These are phyloP conservation scores for Populus hybrid DNA, from an alignment of 441 rosid genomes.

Conservation along the genomic window DNA sequence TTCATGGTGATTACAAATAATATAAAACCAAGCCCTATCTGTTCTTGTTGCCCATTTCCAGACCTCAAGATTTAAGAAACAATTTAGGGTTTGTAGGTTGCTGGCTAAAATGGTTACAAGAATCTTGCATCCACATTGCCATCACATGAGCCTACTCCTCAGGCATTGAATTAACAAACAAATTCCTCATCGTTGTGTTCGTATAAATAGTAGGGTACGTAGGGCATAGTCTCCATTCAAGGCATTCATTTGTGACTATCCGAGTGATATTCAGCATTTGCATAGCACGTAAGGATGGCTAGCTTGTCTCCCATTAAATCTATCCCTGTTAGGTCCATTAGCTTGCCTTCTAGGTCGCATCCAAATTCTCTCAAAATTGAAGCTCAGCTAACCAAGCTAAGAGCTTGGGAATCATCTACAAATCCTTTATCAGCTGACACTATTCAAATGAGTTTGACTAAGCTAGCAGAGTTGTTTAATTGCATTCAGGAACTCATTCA, in stretches of 20 bases:
- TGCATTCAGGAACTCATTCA: slow-evolving; percentile 41
- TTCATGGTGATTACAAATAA: slow-evolving; percentile 2
- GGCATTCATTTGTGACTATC: slow-evolving; percentile 4
- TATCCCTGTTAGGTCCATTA: slow-evolving; percentile 58
- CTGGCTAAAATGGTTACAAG: slow-evolving; percentile 27
- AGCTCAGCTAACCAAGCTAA: slow-evolving; percentile 42
- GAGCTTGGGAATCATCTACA: slow-evolving; percentile 23
- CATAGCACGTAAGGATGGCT: slow-evolving; percentile 25
- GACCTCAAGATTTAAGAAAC: slow-evolving; percentile 7
- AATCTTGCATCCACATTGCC: slow-evolving; percentile 23
- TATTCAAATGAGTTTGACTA: slow-evolving; percentile 37
- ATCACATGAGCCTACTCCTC: slow-evolving; percentile 30
- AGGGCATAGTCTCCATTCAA: neutral
- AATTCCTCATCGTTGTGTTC: neutral
- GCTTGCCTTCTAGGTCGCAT: slow-evolving; percentile 68
- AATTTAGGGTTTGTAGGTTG: slow-evolving; percentile 21
- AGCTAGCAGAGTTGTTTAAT: slow-evolving; percentile 49
- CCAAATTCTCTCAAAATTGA: slow-evolving; percentile 49
- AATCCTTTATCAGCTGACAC: slow-evolving; percentile 23
- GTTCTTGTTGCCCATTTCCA: slow-evolving; percentile 15
- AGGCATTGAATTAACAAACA: neutral
- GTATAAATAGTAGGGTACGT: slow-evolving; percentile 22
- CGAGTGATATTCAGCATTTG: neutral
- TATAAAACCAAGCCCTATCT: neutral
- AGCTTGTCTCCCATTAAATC: slow-evolving; percentile 25